phyloP scores from a whole-genome alignment of 75 land plant genomes.

The Ceratopteris richardii region DNA sequence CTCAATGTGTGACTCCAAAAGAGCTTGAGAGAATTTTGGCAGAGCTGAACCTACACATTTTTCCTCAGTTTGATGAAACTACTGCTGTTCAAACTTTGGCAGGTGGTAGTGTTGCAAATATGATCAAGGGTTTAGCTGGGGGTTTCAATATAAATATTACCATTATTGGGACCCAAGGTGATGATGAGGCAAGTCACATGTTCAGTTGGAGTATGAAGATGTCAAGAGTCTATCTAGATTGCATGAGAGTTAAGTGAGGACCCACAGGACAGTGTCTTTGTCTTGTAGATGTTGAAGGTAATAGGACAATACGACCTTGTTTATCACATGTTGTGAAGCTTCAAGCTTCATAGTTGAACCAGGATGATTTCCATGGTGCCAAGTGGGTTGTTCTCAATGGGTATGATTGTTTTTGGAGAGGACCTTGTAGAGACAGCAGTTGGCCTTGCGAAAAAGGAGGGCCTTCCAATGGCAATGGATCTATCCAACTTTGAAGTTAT shows the following conservation, averaged over 20 bases:
- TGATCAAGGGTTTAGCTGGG: constrained; percentile 61
- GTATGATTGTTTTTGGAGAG: too few species aligned
- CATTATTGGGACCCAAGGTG: too few species aligned
- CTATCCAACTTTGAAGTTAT: too few species aligned
- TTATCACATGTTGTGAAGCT: constrained; percentile 73
- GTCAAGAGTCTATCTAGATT: constrained; percentile 53
- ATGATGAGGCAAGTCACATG: constrained; percentile 69
- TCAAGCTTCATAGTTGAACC: constrained; percentile 57
- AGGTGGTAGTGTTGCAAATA: too few species aligned
- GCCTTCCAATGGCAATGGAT: too few species aligned
- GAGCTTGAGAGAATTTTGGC: constrained; percentile 65
- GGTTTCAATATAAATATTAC: constrained; percentile 59
- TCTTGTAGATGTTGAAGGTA: constrained; percentile 79
- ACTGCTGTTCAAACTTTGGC: constrained; percentile 48
- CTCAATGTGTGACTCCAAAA: too few species aligned
- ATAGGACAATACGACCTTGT: constrained; percentile 95
- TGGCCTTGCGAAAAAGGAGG: too few species aligned
- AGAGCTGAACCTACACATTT: constrained; percentile 55
- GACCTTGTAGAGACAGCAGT: too few species aligned
- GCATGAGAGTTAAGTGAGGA: constrained; percentile 63
- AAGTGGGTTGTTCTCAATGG: too few species aligned
- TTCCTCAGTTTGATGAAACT: constrained; percentile 26
- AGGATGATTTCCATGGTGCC: too few species aligned
- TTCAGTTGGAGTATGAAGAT: constrained; percentile 53
- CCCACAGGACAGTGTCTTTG: constrained; percentile 88